These are phyloP conservation scores for Salix caprea DNA, from an alignment of 345 rosid species.

Conservation along the genomic window DNA sequence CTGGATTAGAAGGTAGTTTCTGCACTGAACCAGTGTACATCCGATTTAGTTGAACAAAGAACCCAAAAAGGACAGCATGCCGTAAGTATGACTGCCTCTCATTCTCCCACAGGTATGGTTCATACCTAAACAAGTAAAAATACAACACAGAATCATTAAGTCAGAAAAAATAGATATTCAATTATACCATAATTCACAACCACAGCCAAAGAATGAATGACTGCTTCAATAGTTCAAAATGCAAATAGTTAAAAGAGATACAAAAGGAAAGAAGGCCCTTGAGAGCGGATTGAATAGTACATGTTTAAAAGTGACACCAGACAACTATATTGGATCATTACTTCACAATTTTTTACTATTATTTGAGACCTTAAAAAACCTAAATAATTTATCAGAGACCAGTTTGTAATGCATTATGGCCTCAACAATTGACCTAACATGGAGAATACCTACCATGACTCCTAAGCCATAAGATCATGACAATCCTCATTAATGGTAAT, in stretches of 20 bases:
- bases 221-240: neutral
- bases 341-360: neutral
- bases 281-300: neutral
- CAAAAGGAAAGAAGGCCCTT: neutral
- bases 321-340: neutral
- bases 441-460: neutral
- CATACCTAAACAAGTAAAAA: constrained; percentile 47
- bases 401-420: neutral
- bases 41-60: constrained; percentile 94
- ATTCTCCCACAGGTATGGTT: constrained; percentile 93
- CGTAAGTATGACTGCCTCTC: constrained; percentile 83
- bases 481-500: neutral
- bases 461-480: neutral
- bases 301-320: neutral
- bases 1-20: constrained; percentile 86
- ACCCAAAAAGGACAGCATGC: constrained; percentile 96
- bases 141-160: neutral
- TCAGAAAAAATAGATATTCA: neutral
- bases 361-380: neutral
- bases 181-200: neutral
- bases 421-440: neutral
- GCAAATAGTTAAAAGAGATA: neutral
- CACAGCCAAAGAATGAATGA: neutral
- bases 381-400: neutral
- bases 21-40: constrained; percentile 79